A percentile compares a stretch with the other conserved stretches of the same genome.
phyloP scores from a whole-genome alignment of 1,139 yeast genomes.

The Candida anutae region DNA sequence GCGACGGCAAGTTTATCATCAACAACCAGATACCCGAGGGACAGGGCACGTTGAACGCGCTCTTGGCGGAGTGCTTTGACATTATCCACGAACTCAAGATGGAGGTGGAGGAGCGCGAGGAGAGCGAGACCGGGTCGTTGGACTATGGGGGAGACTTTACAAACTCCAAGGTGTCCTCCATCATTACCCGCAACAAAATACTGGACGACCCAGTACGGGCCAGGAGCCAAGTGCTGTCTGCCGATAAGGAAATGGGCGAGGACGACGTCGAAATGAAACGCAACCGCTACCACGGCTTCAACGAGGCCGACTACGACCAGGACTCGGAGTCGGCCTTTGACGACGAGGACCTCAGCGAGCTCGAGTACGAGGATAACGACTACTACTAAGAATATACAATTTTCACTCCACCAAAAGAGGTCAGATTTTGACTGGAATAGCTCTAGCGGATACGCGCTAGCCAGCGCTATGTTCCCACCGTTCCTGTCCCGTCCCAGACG shows the following conservation, averaged over 20 bases:
- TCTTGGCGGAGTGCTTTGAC: slow-evolving; percentile 91
- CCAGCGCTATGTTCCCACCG: too few relatives aligned
- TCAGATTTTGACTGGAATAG: too few relatives aligned
- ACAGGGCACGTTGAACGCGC: slow-evolving; percentile 85
- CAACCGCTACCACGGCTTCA: slow-evolving; percentile 35
- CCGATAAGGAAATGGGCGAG: slow-evolving; percentile 25
- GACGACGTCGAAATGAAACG: slow-evolving; percentile 39
- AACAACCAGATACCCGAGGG: slow-evolving; percentile 93
- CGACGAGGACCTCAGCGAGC: slow-evolving; percentile 21
- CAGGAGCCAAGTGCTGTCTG: too few relatives aligned
- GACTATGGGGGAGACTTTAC: slow-evolving; percentile 10
- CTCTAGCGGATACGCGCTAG: slow-evolving; percentile 1
- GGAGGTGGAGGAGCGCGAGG: slow-evolving; percentile 70
- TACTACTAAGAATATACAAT: slow-evolving; percentile 31
- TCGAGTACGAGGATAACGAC: slow-evolving; percentile 39
- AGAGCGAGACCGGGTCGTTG: slow-evolving; percentile 8
- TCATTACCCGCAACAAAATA: slow-evolving; percentile 3
- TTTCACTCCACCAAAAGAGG: too few relatives aligned
- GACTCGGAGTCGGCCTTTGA: slow-evolving; percentile 30
- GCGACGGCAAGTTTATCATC: slow-evolving; percentile 85
- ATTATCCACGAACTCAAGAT: slow-evolving; percentile 83
- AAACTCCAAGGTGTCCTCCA: slow-evolving; percentile 6
- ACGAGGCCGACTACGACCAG: slow-evolving; percentile 42
- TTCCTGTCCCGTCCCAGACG: too few relatives aligned
- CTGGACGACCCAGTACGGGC: slow-evolving; percentile 7